Evolutionary conservation across 2,329 filamentous ascomycete species (phyloP).

Genomic region (Torrubiella hemipterigena): DNA sequence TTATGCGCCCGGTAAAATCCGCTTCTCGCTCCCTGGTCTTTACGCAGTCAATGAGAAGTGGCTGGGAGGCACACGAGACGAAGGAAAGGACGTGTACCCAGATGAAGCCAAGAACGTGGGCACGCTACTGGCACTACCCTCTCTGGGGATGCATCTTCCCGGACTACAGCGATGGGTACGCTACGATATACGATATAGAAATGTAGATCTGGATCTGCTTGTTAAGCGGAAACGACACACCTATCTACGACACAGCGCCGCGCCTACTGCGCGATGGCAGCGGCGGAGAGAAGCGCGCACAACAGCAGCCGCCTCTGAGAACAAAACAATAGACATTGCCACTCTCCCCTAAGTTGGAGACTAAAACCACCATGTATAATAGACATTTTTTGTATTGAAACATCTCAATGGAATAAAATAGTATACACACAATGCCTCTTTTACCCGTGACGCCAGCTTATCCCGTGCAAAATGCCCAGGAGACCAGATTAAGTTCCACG

Average conservation of each 20-base stretch:
- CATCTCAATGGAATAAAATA: too few species aligned
- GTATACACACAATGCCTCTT: too few species aligned
- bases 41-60: slow-evolving; percentile 28
- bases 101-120: slow-evolving; percentile 7
- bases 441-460: too few species aligned
- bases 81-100: slow-evolving; percentile 2
- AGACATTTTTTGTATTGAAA: too few species aligned
- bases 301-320: too few species aligned
- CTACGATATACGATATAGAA: slow-evolving; percentile 38
- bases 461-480: too few species aligned
- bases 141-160: slow-evolving; percentile 34
- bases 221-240: slow-evolving; percentile 8
- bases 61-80: too few species aligned
- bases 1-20: slow-evolving; percentile 41
- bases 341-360: too few species aligned
- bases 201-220: slow-evolving; percentile 30
- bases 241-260: not conserved
- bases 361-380: too few species aligned
- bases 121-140: slow-evolving; percentile 40
- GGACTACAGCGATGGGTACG: slow-evolving; percentile 34
- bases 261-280: too few species aligned
- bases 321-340: not conserved
- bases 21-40: slow-evolving; percentile 43
- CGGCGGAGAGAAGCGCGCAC: too few species aligned
- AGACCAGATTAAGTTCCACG: too few species aligned